Conservation (phyloP, 805 yeast species). For the Jamesozyma lodderae region DNA sequence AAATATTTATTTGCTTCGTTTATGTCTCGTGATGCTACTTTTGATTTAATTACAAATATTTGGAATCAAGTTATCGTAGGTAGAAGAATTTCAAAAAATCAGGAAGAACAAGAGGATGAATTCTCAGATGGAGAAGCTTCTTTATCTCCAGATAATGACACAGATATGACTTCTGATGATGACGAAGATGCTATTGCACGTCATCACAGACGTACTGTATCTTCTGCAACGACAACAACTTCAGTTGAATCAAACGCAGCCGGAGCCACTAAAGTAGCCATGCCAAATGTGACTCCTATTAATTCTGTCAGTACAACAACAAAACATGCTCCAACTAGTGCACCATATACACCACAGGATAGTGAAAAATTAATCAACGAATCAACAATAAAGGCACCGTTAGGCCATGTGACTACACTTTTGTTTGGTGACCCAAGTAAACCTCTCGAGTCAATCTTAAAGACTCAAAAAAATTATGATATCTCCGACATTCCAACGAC, state of each 20-base stretch:
- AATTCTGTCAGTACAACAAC: constrained; percentile 23
- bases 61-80: constrained; percentile 43
- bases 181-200: constrained; percentile 10
- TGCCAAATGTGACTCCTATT: too few species aligned
- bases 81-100: not conserved
- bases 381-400: constrained; percentile 48
- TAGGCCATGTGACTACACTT: constrained; percentile 51
- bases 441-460: constrained; percentile 37
- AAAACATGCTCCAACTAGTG: constrained; percentile 41
- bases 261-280: too few species aligned
- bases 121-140: not conserved
- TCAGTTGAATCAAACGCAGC: not conserved
- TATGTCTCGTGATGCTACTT: constrained; percentile 46
- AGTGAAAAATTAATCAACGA: constrained; percentile 51
- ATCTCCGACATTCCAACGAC: constrained; percentile 40
- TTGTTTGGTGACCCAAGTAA: constrained; percentile 53
- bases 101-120: not conserved
- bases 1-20: constrained; percentile 59
- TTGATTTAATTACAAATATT: constrained; percentile 44
- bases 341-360: constrained; percentile 35
- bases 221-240: not conserved
- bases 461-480: constrained; percentile 56
- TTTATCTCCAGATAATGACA: constrained; percentile 25
- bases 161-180: constrained; percentile 14
- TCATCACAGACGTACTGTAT: not conserved